phyloP scores from a whole-genome alignment of 2,329 filamentous ascomycete species.

The Cytospora schulzeri region DNA sequence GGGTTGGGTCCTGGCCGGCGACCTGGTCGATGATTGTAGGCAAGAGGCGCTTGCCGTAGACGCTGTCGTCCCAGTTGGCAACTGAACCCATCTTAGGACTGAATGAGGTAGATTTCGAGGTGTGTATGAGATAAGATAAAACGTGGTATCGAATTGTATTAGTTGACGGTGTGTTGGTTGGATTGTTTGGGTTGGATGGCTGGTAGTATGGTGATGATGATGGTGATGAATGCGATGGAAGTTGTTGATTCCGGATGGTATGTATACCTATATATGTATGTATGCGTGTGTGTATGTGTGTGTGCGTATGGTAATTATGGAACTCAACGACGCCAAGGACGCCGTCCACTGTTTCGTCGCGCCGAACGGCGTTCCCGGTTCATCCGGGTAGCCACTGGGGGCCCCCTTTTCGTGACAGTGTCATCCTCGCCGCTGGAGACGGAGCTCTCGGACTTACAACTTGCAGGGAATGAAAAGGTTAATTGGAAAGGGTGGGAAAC shows the following conservation, averaged over 20 bases:
- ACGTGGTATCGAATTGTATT: not conserved
- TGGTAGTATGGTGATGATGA: not conserved
- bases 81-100: conserved; percentile 20
- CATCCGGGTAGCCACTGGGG: not conserved
- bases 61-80: conserved; percentile 11
- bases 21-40: conserved; percentile 26
- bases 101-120: not conserved
- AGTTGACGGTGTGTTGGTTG: not conserved
- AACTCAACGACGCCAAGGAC: too few species aligned
- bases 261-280: too few species aligned
- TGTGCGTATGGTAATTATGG: too few species aligned
- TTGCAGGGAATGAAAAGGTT: too few species aligned
- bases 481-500: too few species aligned
- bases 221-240: not conserved
- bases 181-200: not conserved
- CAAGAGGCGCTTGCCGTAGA: conserved; percentile 25
- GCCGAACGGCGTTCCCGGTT: not conserved
- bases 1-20: conserved; percentile 20
- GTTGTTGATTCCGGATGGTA: not conserved
- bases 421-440: too few species aligned
- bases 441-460: too few species aligned
- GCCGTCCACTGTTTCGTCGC: not conserved
- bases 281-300: too few species aligned
- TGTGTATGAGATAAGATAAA: not conserved
- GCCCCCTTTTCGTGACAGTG: not conserved